A percentile compares a stretch with the other conserved stretches of the same genome.
These are phyloP conservation scores for Camelina hispida DNA, from an alignment of 345 rosid species.

Conservation along the genomic window DNA sequence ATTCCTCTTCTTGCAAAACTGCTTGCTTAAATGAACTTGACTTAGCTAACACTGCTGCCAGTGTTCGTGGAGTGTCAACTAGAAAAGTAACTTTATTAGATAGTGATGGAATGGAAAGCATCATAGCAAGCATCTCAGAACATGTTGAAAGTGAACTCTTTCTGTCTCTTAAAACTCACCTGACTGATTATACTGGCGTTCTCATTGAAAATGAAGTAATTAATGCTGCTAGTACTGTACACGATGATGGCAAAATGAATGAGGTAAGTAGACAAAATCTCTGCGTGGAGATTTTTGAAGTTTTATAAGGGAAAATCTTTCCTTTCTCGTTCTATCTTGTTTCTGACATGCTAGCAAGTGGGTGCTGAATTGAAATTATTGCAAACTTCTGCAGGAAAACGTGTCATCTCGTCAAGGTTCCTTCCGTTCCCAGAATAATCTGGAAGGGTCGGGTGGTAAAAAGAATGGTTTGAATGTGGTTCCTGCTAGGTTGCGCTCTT, in stretches of 20 bases:
- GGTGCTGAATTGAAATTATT: slow-evolving; percentile 31
- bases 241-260: slow-evolving; percentile 43
- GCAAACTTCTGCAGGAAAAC: slow-evolving; percentile 51
- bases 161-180: slow-evolving; percentile 52
- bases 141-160: slow-evolving; percentile 67
- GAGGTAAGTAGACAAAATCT: slow-evolving; percentile 47
- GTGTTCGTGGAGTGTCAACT: slow-evolving; percentile 33
- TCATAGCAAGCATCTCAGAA: slow-evolving; percentile 52
- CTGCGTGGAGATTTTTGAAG: background rate
- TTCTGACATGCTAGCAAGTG: slow-evolving; percentile 28
- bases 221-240: slow-evolving; percentile 42
- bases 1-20: slow-evolving; percentile 44
- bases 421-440: slow-evolving; percentile 24
- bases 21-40: slow-evolving; percentile 59
- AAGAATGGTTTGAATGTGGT: slow-evolving; percentile 37
- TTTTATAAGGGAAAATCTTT: slow-evolving; percentile 1
- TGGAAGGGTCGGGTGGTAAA: slow-evolving; percentile 38
- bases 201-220: slow-evolving; percentile 61
- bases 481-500: slow-evolving; percentile 28
- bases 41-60: slow-evolving; percentile 38
- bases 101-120: slow-evolving; percentile 34
- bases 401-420: slow-evolving; percentile 38
- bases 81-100: slow-evolving; percentile 36
- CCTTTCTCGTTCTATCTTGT: slow-evolving; percentile 19
- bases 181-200: slow-evolving; percentile 54